Percentiles rank a stretch among this genome's conserved stretches.
Evolutionary conservation across 305 asterid species (phyloP).

Genomic region (Fraxinus albicans): DNA sequence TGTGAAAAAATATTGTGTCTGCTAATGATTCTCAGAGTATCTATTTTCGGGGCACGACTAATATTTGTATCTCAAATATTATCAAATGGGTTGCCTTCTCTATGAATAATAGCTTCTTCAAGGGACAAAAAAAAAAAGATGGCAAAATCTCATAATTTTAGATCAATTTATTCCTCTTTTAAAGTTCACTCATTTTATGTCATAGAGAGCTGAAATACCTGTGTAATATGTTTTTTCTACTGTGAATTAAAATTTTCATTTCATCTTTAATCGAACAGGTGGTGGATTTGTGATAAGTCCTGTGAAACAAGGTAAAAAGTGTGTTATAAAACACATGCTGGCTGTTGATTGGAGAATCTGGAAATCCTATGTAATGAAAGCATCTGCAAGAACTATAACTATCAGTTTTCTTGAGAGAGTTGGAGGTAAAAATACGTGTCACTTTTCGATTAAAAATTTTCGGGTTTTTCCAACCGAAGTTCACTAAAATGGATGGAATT

Average conservation of each 20-base stretch:
- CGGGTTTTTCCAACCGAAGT: neutral
- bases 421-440: constrained; percentile 45
- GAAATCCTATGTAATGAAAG: constrained; percentile 59
- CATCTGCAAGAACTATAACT: constrained; percentile 64
- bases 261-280: constrained; percentile 40
- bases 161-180: neutral
- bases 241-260: neutral
- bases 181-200: neutral
- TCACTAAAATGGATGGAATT: neutral
- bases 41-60: neutral
- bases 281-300: constrained; percentile 86
- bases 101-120: neutral
- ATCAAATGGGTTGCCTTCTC: neutral
- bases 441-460: neutral
- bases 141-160: neutral
- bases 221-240: neutral
- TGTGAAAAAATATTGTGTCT: neutral
- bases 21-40: neutral
- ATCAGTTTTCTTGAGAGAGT: constrained; percentile 63
- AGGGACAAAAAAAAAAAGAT: neutral
- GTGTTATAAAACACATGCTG: constrained; percentile 76
- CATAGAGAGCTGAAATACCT: neutral
- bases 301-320: constrained; percentile 55
- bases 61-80: neutral
- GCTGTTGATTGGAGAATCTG: constrained; percentile 79